Conservation (phyloP, 2,329 filamentous ascomycete genomes). For the Penicillium sp. region DNA sequence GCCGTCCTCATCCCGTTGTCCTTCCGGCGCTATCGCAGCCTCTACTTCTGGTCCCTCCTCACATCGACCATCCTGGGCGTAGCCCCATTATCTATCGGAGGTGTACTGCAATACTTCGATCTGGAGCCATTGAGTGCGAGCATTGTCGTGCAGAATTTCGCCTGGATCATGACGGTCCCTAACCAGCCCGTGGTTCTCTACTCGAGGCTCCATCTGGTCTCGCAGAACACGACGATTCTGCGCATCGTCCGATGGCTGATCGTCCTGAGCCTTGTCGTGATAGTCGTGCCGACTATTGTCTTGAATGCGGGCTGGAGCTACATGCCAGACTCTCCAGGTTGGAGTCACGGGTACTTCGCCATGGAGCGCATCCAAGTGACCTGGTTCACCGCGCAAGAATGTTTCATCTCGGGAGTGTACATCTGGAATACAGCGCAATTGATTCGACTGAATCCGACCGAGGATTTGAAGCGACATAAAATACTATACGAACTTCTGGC, state of each 20-base stretch:
- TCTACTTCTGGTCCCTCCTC: conserved; percentile 9
- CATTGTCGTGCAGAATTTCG: neutral
- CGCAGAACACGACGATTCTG: neutral
- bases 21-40: conserved; percentile 7
- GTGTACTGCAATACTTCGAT: neutral
- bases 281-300: neutral
- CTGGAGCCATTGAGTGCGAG: neutral
- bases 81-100: neutral
- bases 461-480: neutral
- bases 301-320: neutral
- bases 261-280: neutral
- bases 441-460: neutral
- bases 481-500: neutral
- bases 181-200: neutral
- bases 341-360: neutral
- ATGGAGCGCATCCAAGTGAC: neutral
- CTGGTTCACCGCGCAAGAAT: neutral
- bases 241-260: neutral
- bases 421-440: neutral
- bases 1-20: conserved; percentile 4
- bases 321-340: neutral
- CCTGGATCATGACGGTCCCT: neutral
- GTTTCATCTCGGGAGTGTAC: neutral
- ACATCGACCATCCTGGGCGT: conserved; percentile 3
- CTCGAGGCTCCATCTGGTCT: neutral